Conservation (phyloP, 2,329 filamentous ascomycete genomes). For the Fusarium sublunatum region DNA sequence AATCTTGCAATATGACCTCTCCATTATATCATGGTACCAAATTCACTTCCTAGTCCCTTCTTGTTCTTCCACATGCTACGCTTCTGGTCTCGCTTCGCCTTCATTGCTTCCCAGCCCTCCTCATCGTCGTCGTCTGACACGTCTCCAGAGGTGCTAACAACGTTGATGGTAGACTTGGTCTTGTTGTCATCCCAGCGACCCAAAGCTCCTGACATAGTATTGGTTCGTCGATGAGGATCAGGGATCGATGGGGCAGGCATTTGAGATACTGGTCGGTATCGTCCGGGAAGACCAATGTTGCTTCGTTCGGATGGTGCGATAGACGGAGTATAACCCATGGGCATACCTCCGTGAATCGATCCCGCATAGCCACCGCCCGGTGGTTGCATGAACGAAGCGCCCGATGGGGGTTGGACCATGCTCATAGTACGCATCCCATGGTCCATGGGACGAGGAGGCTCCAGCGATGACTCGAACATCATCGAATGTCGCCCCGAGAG, state of each 20-base stretch:
- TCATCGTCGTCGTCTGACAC: slow-evolving; percentile 70
- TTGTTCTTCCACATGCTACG: slow-evolving; percentile 73
- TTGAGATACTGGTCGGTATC: slow-evolving; percentile 90
- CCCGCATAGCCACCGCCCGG: slow-evolving; percentile 47
- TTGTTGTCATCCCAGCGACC: slow-evolving; percentile 49
- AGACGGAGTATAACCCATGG: slow-evolving; percentile 80
- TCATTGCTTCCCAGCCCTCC: slow-evolving; percentile 77
- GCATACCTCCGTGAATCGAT: slow-evolving; percentile 50
- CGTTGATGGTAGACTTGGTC: slow-evolving; percentile 52
- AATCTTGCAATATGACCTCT: slow-evolving; percentile 28
- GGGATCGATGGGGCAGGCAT: slow-evolving; percentile 54
- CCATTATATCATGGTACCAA: slow-evolving; percentile 60
- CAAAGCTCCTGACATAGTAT: slow-evolving; percentile 51
- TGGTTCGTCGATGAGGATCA: slow-evolving; percentile 49
- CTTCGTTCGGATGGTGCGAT: slow-evolving; percentile 96
- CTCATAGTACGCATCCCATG: slow-evolving; percentile 77
- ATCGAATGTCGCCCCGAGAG: slow-evolving; percentile 59
- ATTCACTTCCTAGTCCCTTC: slow-evolving; percentile 63
- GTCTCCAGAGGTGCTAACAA: slow-evolving; percentile 54
- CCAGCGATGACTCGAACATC: slow-evolving; percentile 60
- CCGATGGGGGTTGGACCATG: slow-evolving; percentile 78
- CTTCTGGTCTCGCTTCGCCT: slow-evolving; percentile 75
- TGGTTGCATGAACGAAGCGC: slow-evolving; percentile 66
- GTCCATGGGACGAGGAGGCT: slow-evolving; percentile 57
- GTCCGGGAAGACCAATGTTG: slow-evolving; percentile 88